Base-by-base conservation (phyloP, 352 stramenopile genomes). In the Pythium sukuiense region DNA sequence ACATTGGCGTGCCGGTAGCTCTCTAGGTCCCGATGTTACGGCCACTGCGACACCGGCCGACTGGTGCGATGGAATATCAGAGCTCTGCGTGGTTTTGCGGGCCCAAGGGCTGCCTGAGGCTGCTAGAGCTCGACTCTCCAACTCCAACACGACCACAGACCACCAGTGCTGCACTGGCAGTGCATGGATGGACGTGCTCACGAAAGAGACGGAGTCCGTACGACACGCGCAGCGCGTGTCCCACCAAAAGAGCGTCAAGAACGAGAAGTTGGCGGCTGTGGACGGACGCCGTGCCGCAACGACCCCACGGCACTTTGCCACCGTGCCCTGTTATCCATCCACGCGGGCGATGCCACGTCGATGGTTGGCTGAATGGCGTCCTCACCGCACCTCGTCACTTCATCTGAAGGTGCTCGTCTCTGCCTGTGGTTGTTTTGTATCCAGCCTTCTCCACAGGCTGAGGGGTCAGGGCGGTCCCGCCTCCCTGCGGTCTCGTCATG, bases 21-120 rank as follows among this genome's bases (percentile, higher is more conserved):
- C n/a, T n/a, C 32, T 35, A 35, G 32, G 32, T n/a, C n/a, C n/a
- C n/a, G n/a, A n/a, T n/a, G n/a, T n/a, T n/a, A n/a, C n/a, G n/a
- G n/a, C n/a, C n/a, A 48, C 39, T 48, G 39, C 39, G 39, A 48
- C 39, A 48, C 39, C 39, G 24, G 39, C 39, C 39, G 39, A 48
- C 39, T 48, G 39, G 39, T 24, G 39, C 39, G 12, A 48, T 48
- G 14, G 39, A 48, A 48, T 48, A 48, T 48, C 39, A 48, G 39
- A 48, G 39, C 39, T 7, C 39, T 16, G 39, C 14, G 39, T 48
- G 39, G 39, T 48, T 48, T 48, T 24, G 14, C 3, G 24, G 39
- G 20, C 39, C 35, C 6, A 41, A 13, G 39, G 14, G 13, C 14
- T 24, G 39, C 6, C 35, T 37, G 32, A 9, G 35, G 11, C 35